Base-by-base conservation (phyloP, 2,329 filamentous ascomycete genomes). In the Aspergillus glaucus region DNA sequence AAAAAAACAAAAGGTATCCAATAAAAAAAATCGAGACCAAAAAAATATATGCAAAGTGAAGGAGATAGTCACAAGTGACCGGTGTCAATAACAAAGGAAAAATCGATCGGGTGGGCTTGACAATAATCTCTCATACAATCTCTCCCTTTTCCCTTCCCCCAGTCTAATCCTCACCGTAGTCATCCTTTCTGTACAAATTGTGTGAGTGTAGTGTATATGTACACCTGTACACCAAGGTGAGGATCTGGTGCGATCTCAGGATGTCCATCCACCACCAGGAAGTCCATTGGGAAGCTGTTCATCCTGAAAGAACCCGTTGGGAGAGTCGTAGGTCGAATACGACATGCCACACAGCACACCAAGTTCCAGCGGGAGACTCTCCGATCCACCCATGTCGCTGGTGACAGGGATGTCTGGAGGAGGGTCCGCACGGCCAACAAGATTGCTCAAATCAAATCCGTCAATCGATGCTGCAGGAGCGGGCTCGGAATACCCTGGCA, bases 351-450 rank as follows among this genome's bases (percentile, higher is more conserved):
- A 52, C 53, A 59, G 60, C 28, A 50, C 56, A 12, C 17, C 37
- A 40, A 54, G 50, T n/a, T 43, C 39, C 30, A 42, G 26, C 48
- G 48, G 51, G 48, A 45, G 50, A 49, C 12, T 19, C 17, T 40
- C 37, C 37, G 17, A 40, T 22, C 17, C 37, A 19, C 17, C 52
- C 48, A 59, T 52, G 43, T 62, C 59, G 43, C 56, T 58, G 46
- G 67, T 68, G 21, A 66, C 44, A 44, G 60, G 47, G 46, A 59
- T 53, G 43, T 46, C 55, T 39, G 57, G 56, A 47, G 58, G 51
- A 24, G 55, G 53, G 47, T 57, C 56, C 15, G 60, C 58, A 44
- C 60, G 65, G 49, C 62, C 63, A 47, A 63, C 57, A 39, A 67
- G 54, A 46, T 51, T 52, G 22, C 55, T 49, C 30, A 60, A 51